Base-by-base conservation (phyloP, 352 stramenopile species). In the Pelagophyceae sp. region DNA sequence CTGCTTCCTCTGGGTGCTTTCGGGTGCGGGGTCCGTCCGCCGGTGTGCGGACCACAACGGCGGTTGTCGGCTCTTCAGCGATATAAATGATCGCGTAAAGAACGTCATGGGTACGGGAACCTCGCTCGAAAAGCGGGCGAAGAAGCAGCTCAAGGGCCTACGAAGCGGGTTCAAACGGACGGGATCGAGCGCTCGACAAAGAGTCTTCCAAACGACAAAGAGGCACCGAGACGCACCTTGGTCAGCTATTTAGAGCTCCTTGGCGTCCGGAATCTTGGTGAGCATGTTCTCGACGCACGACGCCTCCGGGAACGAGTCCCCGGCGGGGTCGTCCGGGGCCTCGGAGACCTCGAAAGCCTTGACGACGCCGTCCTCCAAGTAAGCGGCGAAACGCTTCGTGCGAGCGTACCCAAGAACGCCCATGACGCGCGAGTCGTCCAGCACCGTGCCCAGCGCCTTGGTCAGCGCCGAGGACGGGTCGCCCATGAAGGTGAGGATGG, bases 331-430 rank as follows among this genome's bases (percentile, higher is more conserved):
- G 77, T 86, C 84, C n/a, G 81, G 76, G 0, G 35, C 70, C 77
- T 90, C 86, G 51, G 80, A 81, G 40, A 90, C 76, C 67, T 81
- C 79, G 33, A 90, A 65, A 33, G 79, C 74, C 77, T 86, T 87
- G 31, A 89, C 85, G 23, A 83, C 82, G 32, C 81, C 82, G 76
- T 90, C 79, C 0, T 85, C 83, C 20, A 84, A 82, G 76, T 87
- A 84, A 72, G 87, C 82, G 3, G 86, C 84, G 78, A 82, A 82
- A 23, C 86, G 83, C 77, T 90, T 90, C 76, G 84, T 87, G 33
- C 86, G 80, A 60, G 83, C 83, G 37, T 80, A 80, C 3, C 61
- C 61, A 27, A 63, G 54, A 29, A 6, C 54, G 54, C 54, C 11
- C 54, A 63, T n/a, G 54, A n/a, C 11, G 54, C 25, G 6, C 15